Percentiles rank a stretch among this genome's conserved stretches.
These are phyloP conservation scores for Gymnopilus dilepis DNA, from an alignment of 768 basidiomycete species.

Conservation along the genomic window DNA sequence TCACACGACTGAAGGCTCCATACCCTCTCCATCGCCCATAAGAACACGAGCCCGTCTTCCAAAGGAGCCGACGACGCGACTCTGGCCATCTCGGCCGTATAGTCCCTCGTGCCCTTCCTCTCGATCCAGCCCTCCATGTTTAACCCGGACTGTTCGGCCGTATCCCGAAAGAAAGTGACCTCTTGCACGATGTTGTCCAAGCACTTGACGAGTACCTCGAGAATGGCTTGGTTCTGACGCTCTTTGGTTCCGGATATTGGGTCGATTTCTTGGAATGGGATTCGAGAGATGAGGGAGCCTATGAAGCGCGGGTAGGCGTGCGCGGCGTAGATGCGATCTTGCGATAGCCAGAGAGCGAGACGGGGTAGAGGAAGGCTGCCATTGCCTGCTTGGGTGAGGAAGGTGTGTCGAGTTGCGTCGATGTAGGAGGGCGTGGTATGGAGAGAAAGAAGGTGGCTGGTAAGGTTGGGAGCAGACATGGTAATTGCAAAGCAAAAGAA, in stretches of 20 bases:
- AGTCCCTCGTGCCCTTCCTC: slow-evolving; percentile 66
- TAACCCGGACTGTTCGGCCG: slow-evolving; percentile 49
- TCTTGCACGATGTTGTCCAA: slow-evolving; percentile 63
- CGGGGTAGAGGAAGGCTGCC: slow-evolving; percentile 51
- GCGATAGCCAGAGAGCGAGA: slow-evolving; percentile 69
- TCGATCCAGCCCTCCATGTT: slow-evolving; percentile 54
- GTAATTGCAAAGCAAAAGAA: not conserved
- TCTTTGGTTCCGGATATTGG: slow-evolving; percentile 37
- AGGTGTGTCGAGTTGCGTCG: slow-evolving; percentile 58
- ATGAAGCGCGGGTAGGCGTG: slow-evolving; percentile 79
- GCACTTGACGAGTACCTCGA: slow-evolving; percentile 55
- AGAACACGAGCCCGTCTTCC: slow-evolving; percentile 69
- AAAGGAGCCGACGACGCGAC: slow-evolving; percentile 49
- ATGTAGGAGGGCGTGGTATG: slow-evolving; percentile 43
- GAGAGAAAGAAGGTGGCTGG: slow-evolving; percentile 43
- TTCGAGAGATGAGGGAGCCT: slow-evolving; percentile 63
- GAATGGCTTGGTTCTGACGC: slow-evolving; percentile 42
- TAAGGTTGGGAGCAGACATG: slow-evolving; percentile 24
- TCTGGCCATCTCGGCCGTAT: slow-evolving; percentile 73
- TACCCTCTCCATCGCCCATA: slow-evolving; percentile 85
- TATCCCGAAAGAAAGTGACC: slow-evolving; percentile 64
- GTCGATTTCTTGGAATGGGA: slow-evolving; percentile 52
- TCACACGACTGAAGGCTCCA: not conserved
- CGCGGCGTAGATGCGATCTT: slow-evolving; percentile 77
- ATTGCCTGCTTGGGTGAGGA: slow-evolving; percentile 62